Evolutionary conservation across 306 rosid species (phyloP), one percentile per base, ranked within the genome.

Genomic region (Vigna nakashimae): DNA sequence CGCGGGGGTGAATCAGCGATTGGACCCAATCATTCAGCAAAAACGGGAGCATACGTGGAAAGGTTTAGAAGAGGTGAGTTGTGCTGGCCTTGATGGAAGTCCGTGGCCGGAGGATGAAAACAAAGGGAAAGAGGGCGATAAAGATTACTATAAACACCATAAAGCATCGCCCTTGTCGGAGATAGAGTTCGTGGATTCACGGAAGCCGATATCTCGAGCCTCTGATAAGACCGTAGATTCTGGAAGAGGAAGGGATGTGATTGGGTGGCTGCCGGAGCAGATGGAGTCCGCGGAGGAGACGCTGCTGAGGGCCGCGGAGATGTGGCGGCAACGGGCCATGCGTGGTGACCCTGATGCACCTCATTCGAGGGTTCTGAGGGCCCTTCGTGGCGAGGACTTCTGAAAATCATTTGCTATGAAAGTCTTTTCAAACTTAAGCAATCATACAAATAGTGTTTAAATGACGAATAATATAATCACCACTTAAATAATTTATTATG

Each of bases 151-250:
- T 73, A 48, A 80, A 45, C 82, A 88, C 52, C 96, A 80, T 80
- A 92, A 92, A 53, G 96, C 94, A 6, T 94, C 97, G 0, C 96
- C 97, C 0, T 84, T 94, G 85, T 88, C 96, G 9, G 93, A 90
- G 83, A 53, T 94, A 16, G 75, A 91, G 83, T 5, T 90, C 30
- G 90, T 40, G 0, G 97, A 92, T 66, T 81, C 96, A 0, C 73
- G 97, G 59, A 94, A 92, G 77, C 94, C 97, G 0, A 82, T 80
- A 7, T 53, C 77, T 0, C 84, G 82, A 86, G 20, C 53, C 53
- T 66, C 71, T 16, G 88, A 84, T 36, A 85, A 86, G 64, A 84
- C 89, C 4, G 85, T 79, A 0, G 80, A 84, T 57, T 50, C 77
- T 22, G 86, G 77, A 12, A 75, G 1, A 20, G 78, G 81, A 0